These are phyloP conservation scores for Mycena belliarum DNA, from an alignment of 768 basidiomycete genomes.

Conservation along the genomic window DNA sequence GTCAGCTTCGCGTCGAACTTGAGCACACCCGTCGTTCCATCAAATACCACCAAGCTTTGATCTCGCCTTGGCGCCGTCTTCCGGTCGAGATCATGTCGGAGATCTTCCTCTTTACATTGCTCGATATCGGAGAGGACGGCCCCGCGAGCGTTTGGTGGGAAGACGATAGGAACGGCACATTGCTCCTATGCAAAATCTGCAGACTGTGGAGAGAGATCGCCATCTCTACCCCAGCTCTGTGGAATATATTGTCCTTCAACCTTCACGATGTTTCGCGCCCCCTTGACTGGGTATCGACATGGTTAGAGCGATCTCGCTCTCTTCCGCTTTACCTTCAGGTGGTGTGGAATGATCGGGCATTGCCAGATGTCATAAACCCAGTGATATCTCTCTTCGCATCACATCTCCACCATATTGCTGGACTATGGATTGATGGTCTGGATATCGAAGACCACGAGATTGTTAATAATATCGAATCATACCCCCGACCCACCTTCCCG, in stretches of 20 bases:
- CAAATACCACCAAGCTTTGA: constrained; percentile 11
- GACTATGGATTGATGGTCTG: constrained; percentile 9
- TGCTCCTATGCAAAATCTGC: constrained; percentile 10
- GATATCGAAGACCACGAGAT: constrained; percentile 1
- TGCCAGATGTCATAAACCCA: neutral
- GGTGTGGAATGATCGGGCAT: neutral
- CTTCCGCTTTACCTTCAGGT: constrained; percentile 10
- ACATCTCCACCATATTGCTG: constrained; percentile 8
- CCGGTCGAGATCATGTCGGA: constrained; percentile 12
- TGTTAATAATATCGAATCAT: neutral
- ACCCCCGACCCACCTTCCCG: constrained; percentile 5
- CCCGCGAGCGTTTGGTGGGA: neutral
- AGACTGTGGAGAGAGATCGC: constrained; percentile 11
- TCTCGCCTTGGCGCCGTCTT: constrained; percentile 11
- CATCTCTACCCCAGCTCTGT: constrained; percentile 8
- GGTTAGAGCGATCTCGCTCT: constrained; percentile 16
- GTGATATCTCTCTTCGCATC: neutral
- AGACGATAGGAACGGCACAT: constrained; percentile 9
- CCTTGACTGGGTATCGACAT: constrained; percentile 12
- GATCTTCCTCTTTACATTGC: constrained; percentile 7
- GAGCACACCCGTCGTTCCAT: constrained; percentile 6
- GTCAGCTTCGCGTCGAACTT: constrained; percentile 14
- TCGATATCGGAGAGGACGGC: neutral
- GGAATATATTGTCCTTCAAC: constrained; percentile 3
- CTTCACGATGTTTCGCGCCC: neutral